phyloP scores from a whole-genome alignment of 805 yeast species.

The Saturnispora mendoncae region DNA sequence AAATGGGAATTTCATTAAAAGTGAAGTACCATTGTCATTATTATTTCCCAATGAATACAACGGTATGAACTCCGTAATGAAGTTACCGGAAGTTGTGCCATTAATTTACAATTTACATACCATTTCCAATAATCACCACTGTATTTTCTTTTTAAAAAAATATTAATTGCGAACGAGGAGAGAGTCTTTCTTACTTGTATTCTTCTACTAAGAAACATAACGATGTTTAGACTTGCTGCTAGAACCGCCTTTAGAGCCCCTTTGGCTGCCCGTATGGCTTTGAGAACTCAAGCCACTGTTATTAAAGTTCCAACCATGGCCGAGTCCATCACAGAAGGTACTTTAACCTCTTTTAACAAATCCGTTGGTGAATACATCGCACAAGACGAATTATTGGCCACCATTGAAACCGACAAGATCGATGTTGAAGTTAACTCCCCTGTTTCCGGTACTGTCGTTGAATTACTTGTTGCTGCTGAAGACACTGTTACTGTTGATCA shows the following conservation, averaged over 20 bases:
- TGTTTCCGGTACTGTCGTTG: constrained; percentile 79
- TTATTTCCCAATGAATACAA: no score
- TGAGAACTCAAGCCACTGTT: constrained; percentile 30
- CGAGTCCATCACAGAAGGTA: constrained; percentile 95
- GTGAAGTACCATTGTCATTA: no score
- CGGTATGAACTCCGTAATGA: no score
- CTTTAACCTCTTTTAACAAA: constrained; percentile 59
- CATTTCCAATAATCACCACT: no score
- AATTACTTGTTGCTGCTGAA: constrained; percentile 72
- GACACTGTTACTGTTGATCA: constrained; percentile 96
- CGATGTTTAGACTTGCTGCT: constrained; percentile 12
- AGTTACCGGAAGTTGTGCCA: no score
- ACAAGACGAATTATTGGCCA: constrained; percentile 85
- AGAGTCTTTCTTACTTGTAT: no score
- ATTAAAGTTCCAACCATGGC: constrained; percentile 98
- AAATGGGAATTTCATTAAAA: no score
- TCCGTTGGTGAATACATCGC: constrained; percentile 82
- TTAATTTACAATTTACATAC: no score
- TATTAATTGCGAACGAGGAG: not conserved
- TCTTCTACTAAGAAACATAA: not conserved
- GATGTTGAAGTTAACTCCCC: constrained; percentile 97
- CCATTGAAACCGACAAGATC: constrained; percentile 96
- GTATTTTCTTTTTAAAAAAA: no score
- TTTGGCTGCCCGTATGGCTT: constrained; percentile 8
- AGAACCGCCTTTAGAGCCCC: constrained; percentile 9